Conservation (phyloP, 2,329 filamentous ascomycete species). For the Diplocarpon mali region DNA sequence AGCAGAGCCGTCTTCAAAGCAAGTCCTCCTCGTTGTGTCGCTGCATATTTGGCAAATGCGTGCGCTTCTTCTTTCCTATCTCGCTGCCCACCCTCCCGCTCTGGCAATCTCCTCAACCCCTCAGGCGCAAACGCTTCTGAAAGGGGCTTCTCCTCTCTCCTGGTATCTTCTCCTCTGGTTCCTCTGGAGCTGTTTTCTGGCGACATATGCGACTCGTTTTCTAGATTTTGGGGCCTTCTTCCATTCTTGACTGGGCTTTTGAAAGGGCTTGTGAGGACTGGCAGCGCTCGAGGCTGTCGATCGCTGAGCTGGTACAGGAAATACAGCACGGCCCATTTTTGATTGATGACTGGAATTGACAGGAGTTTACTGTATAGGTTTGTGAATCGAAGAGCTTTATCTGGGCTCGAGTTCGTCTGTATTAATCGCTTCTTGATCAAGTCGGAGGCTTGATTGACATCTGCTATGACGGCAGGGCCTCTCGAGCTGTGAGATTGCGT, state of each 20-base stretch:
- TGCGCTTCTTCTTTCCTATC: conserved; percentile 26
- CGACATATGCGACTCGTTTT: conserved; percentile 14
- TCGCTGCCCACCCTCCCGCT: conserved; percentile 24
- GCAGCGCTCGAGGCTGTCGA: conserved; percentile 28
- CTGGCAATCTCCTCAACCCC: conserved; percentile 31
- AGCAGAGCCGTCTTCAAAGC: conserved; percentile 41
- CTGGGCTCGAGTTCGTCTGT: conserved; percentile 60
- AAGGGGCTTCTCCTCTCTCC: conserved; percentile 27
- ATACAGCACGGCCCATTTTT: conserved; percentile 96
- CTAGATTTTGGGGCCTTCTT: conserved; percentile 12
- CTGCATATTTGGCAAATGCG: conserved; percentile 19
- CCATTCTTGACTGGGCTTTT: conserved; percentile 23
- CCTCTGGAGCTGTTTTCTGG: conserved; percentile 28
- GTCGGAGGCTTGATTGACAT: conserved; percentile 82
- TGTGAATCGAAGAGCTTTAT: conserved; percentile 71
- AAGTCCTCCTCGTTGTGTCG: conserved; percentile 21
- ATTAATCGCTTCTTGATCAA: conserved; percentile 83
- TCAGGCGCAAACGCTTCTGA: conserved; percentile 42
- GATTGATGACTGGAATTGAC: conserved; percentile 80
- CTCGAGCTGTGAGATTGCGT: conserved; percentile 17
- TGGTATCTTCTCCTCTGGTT: conserved; percentile 32
- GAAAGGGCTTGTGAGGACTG: conserved; percentile 24
- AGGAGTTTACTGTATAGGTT: conserved; percentile 84
- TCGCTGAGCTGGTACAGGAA: conserved; percentile 78
- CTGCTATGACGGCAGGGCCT: conserved; percentile 28